A percentile compares a stretch with the other conserved stretches of the same genome.
phyloP scores from a whole-genome alignment of 805 yeast genomes.

The Zygosaccharomyces bailii region DNA sequence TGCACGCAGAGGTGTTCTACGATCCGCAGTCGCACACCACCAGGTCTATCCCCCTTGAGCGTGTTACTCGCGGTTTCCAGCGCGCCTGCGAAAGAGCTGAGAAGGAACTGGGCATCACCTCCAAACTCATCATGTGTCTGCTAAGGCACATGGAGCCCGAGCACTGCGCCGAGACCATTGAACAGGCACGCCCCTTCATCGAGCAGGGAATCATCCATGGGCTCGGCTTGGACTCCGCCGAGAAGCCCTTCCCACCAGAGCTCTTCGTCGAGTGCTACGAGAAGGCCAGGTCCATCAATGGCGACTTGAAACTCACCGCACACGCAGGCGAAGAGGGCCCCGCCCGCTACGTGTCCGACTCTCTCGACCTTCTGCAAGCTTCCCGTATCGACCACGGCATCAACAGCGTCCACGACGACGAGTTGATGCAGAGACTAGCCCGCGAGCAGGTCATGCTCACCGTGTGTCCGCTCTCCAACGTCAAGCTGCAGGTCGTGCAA shows the following conservation, averaged over 20 bases:
- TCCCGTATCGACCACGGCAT: constrained; percentile 81
- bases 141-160: constrained; percentile 68
- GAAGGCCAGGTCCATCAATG: constrained; percentile 45
- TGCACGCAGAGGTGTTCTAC: constrained; percentile 73
- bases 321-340: constrained; percentile 92
- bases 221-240: constrained; percentile 78
- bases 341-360: constrained; percentile 56
- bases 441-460: constrained; percentile 55
- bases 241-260: constrained; percentile 72
- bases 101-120: constrained; percentile 55
- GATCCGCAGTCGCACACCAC: constrained; percentile 84
- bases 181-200: constrained; percentile 49
- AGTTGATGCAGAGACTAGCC: constrained; percentile 55
- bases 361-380: constrained; percentile 58
- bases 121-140: constrained; percentile 77
- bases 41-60: constrained; percentile 57
- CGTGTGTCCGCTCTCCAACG: constrained; percentile 75
- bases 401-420: constrained; percentile 54
- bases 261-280: constrained; percentile 62
- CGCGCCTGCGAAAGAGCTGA: constrained; percentile 65
- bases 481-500: constrained; percentile 68
- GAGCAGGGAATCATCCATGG: constrained; percentile 64
- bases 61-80: constrained; percentile 62
- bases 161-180: constrained; percentile 56
- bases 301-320: constrained; percentile 65